Conservation (phyloP, 306 rosid genomes). For the Citrullus colocynthis region DNA sequence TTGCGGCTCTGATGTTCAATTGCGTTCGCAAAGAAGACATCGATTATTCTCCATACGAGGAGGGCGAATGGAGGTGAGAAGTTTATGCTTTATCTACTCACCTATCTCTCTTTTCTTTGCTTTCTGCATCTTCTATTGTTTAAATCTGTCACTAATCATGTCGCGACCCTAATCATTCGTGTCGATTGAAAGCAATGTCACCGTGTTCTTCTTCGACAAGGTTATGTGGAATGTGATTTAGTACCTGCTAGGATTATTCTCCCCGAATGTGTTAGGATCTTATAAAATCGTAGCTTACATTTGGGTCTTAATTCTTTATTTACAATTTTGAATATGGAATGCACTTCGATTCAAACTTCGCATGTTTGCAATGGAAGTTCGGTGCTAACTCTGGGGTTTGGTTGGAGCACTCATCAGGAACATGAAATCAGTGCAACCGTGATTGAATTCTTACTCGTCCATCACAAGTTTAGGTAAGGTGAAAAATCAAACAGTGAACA, state of each 20-base stretch:
- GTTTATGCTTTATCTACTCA: background rate
- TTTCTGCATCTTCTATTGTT: background rate
- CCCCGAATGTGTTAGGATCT: background rate
- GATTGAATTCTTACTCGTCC: background rate
- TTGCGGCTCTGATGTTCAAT: slow-evolving; percentile 97
- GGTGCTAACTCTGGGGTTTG: background rate
- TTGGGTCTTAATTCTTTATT: background rate
- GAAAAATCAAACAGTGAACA: background rate
- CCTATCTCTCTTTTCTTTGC: background rate
- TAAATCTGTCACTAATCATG: too few species aligned
- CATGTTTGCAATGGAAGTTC: background rate
- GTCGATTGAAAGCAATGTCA: background rate
- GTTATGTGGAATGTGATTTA: background rate
- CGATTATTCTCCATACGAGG: slow-evolving; percentile 93
- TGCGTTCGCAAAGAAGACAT: slow-evolving; percentile 93
- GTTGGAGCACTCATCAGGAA: background rate
- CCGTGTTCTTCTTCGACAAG: background rate
- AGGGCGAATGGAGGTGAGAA: slow-evolving; percentile 92
- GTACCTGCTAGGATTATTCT: background rate
- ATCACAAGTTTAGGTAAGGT: background rate
- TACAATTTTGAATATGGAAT: background rate
- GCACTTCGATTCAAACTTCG: background rate
- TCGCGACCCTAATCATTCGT: too few species aligned
- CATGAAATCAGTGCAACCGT: background rate
- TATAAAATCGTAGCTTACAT: background rate